phyloP scores from a whole-genome alignment of 768 basidiomycete species.

The Podaxis rugospora region DNA sequence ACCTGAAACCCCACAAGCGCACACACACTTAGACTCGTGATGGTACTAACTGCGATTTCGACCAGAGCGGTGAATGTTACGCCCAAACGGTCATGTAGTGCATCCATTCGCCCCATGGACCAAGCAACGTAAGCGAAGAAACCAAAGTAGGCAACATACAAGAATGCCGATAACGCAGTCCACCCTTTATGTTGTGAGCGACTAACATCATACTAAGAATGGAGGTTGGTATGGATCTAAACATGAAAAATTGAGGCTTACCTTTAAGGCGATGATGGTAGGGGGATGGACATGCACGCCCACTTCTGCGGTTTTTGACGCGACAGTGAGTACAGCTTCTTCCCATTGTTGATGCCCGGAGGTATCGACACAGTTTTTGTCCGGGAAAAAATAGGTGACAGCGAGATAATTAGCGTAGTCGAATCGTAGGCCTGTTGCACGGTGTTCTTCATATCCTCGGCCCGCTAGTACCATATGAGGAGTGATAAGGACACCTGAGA shows the following conservation, averaged over 20 bases:
- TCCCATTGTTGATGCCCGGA: slow-evolving; percentile 64
- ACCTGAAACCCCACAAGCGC: slow-evolving; percentile 85
- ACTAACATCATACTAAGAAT: slow-evolving; percentile 48
- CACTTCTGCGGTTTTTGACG: slow-evolving; percentile 28
- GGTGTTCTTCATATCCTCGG: slow-evolving; percentile 51
- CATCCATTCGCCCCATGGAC: slow-evolving; percentile 72
- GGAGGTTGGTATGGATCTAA: slow-evolving; percentile 10
- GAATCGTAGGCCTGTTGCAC: slow-evolving; percentile 40
- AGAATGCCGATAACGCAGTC: slow-evolving; percentile 63
- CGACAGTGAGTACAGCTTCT: slow-evolving; percentile 41
- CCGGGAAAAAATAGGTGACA: slow-evolving; percentile 79
- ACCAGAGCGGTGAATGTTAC: slow-evolving; percentile 91
- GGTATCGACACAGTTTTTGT: slow-evolving; percentile 62
- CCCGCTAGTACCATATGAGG: slow-evolving; percentile 78
- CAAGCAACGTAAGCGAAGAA: slow-evolving; percentile 74
- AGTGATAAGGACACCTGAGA: slow-evolving; percentile 62
- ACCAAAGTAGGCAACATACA: slow-evolving; percentile 72
- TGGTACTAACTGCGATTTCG: slow-evolving; percentile 87
- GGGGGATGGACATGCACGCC: slow-evolving; percentile 29
- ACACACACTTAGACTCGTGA: slow-evolving; percentile 91
- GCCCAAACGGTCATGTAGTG: slow-evolving; percentile 88
- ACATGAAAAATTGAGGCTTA: slow-evolving; percentile 18
- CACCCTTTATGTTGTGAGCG: slow-evolving; percentile 40
- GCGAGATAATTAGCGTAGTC: slow-evolving; percentile 70
- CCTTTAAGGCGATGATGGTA: slow-evolving; percentile 44